A percentile compares a stretch with the other conserved stretches of the same genome.
Evolutionary conservation across 2,329 filamentous ascomycete species (phyloP).

Genomic region (Trichoderma sp.): DNA sequence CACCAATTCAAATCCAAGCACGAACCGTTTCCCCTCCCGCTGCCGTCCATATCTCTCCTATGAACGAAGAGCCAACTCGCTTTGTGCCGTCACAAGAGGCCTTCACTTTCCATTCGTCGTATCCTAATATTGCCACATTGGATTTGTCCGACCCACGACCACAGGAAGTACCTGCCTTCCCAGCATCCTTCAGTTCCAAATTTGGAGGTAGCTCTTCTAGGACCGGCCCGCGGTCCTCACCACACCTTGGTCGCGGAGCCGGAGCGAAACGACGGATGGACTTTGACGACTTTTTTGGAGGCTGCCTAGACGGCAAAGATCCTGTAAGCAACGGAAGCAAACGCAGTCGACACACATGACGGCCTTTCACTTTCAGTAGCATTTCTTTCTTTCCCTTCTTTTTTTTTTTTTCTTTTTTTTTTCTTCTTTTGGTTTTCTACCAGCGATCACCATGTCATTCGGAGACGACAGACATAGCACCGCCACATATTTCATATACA

Average conservation of each 20-base stretch:
- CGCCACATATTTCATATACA: conserved; percentile 19
- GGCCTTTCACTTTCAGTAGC: not conserved
- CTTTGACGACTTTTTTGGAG: conserved; percentile 72
- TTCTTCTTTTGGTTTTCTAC: conserved; percentile 1
- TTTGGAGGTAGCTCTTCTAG: conserved; percentile 28
- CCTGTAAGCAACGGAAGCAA: conserved; percentile 49
- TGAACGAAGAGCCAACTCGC: conserved; percentile 34
- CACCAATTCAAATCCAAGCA: conserved; percentile 22
- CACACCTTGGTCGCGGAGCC: conserved; percentile 58
- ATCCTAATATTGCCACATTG: conserved; percentile 59
- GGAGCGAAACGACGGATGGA: conserved; percentile 72
- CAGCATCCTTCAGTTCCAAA: conserved; percentile 29
- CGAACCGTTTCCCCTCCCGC: conserved; percentile 25
- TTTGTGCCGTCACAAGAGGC: conserved; percentile 55
- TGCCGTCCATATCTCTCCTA: conserved; percentile 27
- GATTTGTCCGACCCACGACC: conserved; percentile 53
- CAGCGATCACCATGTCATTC: conserved; percentile 18
- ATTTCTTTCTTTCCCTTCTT: not conserved
- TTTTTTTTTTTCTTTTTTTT: not conserved
- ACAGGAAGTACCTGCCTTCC: conserved; percentile 36
- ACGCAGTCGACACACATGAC: conserved; percentile 46
- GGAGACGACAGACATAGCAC: conserved; percentile 2
- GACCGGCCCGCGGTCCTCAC: conserved; percentile 28
- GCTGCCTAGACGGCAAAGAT: conserved; percentile 62
- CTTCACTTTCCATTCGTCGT: conserved; percentile 69